Percentiles rank a stretch among this genome's conserved stretches.
Evolutionary conservation across 495 filamentous ascomycete genomes (phyloP).

Genomic region (Penicillium paradoxum): DNA sequence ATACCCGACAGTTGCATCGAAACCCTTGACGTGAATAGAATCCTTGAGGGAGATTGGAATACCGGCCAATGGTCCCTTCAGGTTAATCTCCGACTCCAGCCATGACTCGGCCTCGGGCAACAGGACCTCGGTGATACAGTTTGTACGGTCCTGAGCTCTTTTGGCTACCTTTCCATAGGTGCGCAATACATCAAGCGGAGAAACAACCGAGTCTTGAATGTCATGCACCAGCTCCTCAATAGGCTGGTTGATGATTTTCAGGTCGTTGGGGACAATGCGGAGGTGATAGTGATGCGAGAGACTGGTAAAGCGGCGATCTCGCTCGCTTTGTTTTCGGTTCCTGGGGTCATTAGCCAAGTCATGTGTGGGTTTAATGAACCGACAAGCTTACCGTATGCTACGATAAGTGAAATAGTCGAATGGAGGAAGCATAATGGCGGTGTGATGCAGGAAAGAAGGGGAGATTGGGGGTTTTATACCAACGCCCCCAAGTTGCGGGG

Average conservation of each 20-base stretch:
- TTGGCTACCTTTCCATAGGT: constrained; percentile 90
- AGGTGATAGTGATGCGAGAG: constrained; percentile 62
- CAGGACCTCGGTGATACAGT: constrained; percentile 88
- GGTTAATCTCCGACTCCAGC: constrained; percentile 63
- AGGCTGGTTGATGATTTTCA: constrained; percentile 61
- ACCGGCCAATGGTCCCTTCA: constrained; percentile 80
- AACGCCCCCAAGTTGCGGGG: constrained; percentile 4
- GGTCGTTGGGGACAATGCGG: constrained; percentile 56
- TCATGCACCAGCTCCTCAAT: constrained; percentile 73
- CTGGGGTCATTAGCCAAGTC: constrained; percentile 38
- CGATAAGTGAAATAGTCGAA: constrained; percentile 58
- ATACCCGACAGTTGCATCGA: constrained; percentile 83
- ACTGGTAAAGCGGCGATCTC: constrained; percentile 59
- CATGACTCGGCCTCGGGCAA: constrained; percentile 76
- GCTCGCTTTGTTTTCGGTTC: constrained; percentile 72
- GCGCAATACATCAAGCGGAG: constrained; percentile 69
- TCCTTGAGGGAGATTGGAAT: constrained; percentile 90
- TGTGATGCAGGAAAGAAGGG: constrained; percentile 1
- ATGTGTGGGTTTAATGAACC: not conserved
- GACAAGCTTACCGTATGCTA: constrained; percentile 43
- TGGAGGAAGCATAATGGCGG: constrained; percentile 47
- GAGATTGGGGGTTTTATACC: constrained; percentile 25
- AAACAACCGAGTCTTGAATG: constrained; percentile 62
- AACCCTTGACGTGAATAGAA: constrained; percentile 76
- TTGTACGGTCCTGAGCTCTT: constrained; percentile 79